Evolutionary conservation across 495 filamentous ascomycete genomes (phyloP).

Genomic region (Letharia lupina): DNA sequence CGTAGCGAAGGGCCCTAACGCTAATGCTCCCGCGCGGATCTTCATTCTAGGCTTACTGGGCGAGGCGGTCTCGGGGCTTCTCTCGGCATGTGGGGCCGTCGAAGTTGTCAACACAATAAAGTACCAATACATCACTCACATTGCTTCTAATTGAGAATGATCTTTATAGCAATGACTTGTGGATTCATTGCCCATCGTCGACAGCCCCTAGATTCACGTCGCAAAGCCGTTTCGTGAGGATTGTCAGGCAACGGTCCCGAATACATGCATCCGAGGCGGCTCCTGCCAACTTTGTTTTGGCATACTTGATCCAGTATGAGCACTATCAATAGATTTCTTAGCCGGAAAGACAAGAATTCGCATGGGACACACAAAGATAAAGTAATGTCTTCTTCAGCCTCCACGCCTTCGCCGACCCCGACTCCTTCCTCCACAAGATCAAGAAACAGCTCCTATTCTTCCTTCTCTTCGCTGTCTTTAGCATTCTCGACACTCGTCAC

Average conservation of each 20-base stretch:
- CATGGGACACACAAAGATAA: slow-evolving; percentile 42
- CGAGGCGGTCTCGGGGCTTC: not conserved
- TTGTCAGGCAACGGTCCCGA: not conserved
- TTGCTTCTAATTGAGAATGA: not conserved
- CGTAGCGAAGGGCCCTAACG: not conserved
- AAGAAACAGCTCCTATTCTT: slow-evolving; percentile 20
- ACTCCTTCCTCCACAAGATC: slow-evolving; percentile 15
- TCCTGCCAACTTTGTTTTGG: not conserved
- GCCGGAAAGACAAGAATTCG: slow-evolving; percentile 59
- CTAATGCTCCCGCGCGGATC: not conserved
- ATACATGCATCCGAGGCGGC: not conserved
- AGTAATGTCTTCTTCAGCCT: slow-evolving; percentile 30
- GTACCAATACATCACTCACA: too few species aligned
- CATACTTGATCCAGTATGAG: slow-evolving; percentile 36
- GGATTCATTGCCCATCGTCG: not conserved
- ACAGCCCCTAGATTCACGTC: not conserved
- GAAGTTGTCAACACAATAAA: not conserved
- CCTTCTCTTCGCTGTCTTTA: slow-evolving; percentile 27
- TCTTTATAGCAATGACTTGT: not conserved
- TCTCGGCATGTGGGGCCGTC: not conserved
- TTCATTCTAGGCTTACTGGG: not conserved
- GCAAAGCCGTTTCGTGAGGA: not conserved
- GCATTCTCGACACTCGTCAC: slow-evolving; percentile 24
- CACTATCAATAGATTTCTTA: slow-evolving; percentile 61
- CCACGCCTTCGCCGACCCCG: slow-evolving; percentile 4